A percentile compares a stretch with the other conserved stretches of the same genome.
Evolutionary conservation across 2,329 filamentous ascomycete species (phyloP).

Genomic region (Aaosphaeria arxii): DNA sequence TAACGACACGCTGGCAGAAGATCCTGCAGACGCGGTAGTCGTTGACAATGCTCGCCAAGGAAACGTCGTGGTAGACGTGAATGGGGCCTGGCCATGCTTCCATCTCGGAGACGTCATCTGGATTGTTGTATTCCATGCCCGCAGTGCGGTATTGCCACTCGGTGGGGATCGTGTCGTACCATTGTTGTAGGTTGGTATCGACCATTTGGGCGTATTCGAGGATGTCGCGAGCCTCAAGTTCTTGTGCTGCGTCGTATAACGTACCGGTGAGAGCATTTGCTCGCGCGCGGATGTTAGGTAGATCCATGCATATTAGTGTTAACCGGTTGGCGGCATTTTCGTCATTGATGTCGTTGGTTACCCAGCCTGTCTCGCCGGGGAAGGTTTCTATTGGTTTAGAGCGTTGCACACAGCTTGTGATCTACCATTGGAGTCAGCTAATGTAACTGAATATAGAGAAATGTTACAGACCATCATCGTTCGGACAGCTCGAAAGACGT

Average conservation of each 20-base stretch:
- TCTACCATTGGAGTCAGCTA: constrained; percentile 14
- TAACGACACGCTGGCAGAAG: constrained; percentile 38
- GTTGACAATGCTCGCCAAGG: constrained; percentile 38
- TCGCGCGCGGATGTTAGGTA: constrained; percentile 35
- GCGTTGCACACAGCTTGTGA: constrained; percentile 39
- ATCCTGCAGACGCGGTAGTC: constrained; percentile 41
- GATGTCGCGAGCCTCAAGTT: constrained; percentile 28
- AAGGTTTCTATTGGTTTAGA: constrained; percentile 39
- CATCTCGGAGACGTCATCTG: constrained; percentile 26
- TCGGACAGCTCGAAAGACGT: constrained; percentile 39
- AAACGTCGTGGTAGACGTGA: constrained; percentile 39
- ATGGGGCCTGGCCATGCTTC: constrained; percentile 38
- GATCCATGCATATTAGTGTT: constrained; percentile 38
- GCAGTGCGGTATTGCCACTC: constrained; percentile 35
- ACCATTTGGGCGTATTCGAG: constrained; percentile 35
- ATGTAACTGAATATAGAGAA: not conserved
- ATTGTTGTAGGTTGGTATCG: constrained; percentile 35
- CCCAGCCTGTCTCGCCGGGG: constrained; percentile 33
- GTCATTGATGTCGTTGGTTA: constrained; percentile 26
- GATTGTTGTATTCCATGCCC: constrained; percentile 21
- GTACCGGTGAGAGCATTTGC: constrained; percentile 28
- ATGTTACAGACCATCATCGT: constrained; percentile 37
- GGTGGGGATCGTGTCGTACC: constrained; percentile 33
- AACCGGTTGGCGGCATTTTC: constrained; percentile 41
- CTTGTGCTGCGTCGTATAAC: constrained; percentile 14